Evolutionary conservation across 75 land plant genomes (phyloP), one percentile per base, ranked within the genome.

Genomic region (Picea glauca): DNA sequence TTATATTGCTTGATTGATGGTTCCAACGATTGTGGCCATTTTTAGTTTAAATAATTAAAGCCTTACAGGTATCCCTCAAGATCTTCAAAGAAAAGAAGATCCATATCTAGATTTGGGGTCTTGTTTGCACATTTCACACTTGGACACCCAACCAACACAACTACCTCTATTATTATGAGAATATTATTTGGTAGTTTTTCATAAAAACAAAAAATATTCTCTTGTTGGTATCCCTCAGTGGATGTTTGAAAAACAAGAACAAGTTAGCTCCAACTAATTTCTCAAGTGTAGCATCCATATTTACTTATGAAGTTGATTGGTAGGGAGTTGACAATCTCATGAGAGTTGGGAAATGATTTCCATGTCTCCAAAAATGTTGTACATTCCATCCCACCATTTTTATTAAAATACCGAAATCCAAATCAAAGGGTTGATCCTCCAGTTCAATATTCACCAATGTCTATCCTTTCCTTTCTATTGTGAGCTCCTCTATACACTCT

Each of bases 261-360:
- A 97, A 78, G 77, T 97, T 97, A 21, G 94, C 82, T 21, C 90
- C 78, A 59, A 90, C 84, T 57, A 97, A 85, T 60, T 82, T 87
- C 77, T 97, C 96, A 2, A 94, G 38, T 11, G 91, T 87, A 60
- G 89, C 89, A 79, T 97, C 99, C 3, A 88, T 75, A 76, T 26
- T 81, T 93, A 82, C 67, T 84, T n/a, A 97, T 84, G 9, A 83
- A 61, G 32, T 86, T 76, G 67, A 76, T 84, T 32, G 98, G 89
- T 60, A 97, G 79, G 4, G 92, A 96, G 77, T 85, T 94, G 8
- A 81, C 64, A 23, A 93, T 87, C 82, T 97, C 99, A 74, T 97
- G 96, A 58, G 98, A 85, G 79, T 97, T 98, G 8, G 99, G 99
- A 58, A 97, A 92, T 23, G 99, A 87, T 85, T 93, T 94, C 99